Evolutionary conservation across 495 filamentous ascomycete genomes (phyloP).

Genomic region (Xylaria palmicola): DNA sequence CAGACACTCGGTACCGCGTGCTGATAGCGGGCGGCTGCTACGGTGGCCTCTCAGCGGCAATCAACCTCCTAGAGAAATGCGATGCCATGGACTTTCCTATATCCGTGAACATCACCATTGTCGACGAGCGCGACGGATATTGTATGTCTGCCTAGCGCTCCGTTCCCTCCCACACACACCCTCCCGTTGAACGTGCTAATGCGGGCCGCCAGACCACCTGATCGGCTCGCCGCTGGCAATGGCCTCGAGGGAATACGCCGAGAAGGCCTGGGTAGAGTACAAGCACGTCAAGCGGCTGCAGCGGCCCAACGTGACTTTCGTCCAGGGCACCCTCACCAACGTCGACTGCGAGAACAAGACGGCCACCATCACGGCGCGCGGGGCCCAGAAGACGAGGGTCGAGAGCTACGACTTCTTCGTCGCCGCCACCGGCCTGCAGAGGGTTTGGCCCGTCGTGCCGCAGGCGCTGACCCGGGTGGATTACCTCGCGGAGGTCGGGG

Average conservation of each 20-base stretch:
- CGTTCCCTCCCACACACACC: too few species aligned
- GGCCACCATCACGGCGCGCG: slow-evolving; percentile 42
- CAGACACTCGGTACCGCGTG: slow-evolving; percentile 34
- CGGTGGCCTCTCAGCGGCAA: slow-evolving; percentile 57
- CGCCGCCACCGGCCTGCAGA: slow-evolving; percentile 57
- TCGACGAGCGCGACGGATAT: slow-evolving; percentile 70
- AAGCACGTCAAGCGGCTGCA: slow-evolving; percentile 58
- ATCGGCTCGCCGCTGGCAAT: slow-evolving; percentile 66
- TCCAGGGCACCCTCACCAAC: slow-evolving; percentile 56
- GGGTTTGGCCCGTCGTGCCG: slow-evolving; percentile 64
- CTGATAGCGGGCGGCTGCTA: slow-evolving; percentile 66
- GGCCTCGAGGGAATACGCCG: slow-evolving; percentile 52
- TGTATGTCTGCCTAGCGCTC: slow-evolving; percentile 44
- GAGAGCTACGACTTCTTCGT: slow-evolving; percentile 65
- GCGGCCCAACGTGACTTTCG: slow-evolving; percentile 47
- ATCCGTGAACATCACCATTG: slow-evolving; percentile 61
- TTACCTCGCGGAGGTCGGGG: slow-evolving; percentile 56
- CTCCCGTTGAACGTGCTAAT: slow-evolving; percentile 3
- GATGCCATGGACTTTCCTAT: slow-evolving; percentile 39
- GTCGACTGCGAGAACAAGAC: slow-evolving; percentile 54
- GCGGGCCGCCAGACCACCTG: slow-evolving; percentile 48
- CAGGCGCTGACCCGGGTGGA: slow-evolving; percentile 51
- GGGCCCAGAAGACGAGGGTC: slow-evolving; percentile 22
- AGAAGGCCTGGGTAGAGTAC: slow-evolving; percentile 61
- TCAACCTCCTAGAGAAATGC: slow-evolving; percentile 62